A percentile compares a stretch with the other conserved stretches of the same genome.
Evolutionary conservation across 2,329 filamentous ascomycete species (phyloP).

Genomic region (Ceratocystiopsis sp.): DNA sequence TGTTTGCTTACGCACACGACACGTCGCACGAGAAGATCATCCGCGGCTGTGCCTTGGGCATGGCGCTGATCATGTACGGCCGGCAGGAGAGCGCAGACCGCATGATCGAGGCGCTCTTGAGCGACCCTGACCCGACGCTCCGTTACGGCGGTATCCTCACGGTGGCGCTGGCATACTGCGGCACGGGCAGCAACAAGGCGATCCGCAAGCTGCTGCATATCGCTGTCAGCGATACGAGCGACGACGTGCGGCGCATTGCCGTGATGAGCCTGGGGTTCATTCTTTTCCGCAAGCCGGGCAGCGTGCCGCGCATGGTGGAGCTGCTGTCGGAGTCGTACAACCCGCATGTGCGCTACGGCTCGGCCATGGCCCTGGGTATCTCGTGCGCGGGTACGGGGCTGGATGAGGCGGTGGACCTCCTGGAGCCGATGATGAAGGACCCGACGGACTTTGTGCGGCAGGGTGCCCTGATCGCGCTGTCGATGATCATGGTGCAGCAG

Average conservation of each 20-base stretch:
- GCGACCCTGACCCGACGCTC: conserved; percentile 82
- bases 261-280: conserved; percentile 98
- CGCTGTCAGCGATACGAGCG: conserved; percentile 93
- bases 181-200: conserved; percentile 95
- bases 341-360: conserved; percentile 92
- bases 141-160: conserved; percentile 97
- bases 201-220: conserved; percentile 90
- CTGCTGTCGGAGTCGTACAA: conserved; percentile 97
- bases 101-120: conserved; percentile 81
- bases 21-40: conserved; percentile 99
- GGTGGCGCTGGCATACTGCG: conserved; percentile 93
- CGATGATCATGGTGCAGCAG: conserved; percentile 99
- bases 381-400: conserved; percentile 92
- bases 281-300: conserved; percentile 91
- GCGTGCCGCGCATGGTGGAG: conserved; percentile 96
- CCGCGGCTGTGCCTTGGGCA: conserved; percentile 82
- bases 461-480: conserved; percentile 79
- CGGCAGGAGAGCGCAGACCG: conserved; percentile 90
- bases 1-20: conserved; percentile 95
- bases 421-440: conserved; percentile 99
- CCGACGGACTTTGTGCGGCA: conserved; percentile 97
- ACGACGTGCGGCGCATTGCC: conserved; percentile 87
- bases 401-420: conserved; percentile 86
- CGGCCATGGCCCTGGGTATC: conserved; percentile 95
- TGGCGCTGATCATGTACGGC: conserved; percentile 97